Conservation (phyloP, 176 grass and related monocot genomes). For the Saccharum spontaneum region DNA sequence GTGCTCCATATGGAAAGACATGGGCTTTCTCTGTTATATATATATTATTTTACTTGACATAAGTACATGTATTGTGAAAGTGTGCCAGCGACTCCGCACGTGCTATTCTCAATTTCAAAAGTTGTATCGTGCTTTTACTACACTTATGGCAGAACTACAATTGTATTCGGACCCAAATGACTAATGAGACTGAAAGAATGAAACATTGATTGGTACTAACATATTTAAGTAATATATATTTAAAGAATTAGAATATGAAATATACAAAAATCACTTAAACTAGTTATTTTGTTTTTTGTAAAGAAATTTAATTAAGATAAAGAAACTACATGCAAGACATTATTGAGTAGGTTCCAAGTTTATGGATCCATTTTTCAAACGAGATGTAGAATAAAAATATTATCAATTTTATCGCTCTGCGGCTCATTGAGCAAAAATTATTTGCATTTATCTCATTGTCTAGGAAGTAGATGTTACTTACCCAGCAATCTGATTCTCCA, state of each 20-base stretch:
- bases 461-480: constrained; percentile 11
- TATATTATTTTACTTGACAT: too few relatives aligned
- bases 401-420: background rate
- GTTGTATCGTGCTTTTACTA: background rate
- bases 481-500: constrained; percentile 58
- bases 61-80: too few relatives aligned
- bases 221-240: background rate
- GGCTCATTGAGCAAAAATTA: background rate
- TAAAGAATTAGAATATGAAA: background rate
- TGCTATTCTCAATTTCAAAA: too few relatives aligned
- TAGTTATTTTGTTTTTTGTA: background rate
- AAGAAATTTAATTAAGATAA: background rate
- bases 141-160: background rate
- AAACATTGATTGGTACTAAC: background rate
- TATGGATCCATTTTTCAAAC: background rate
- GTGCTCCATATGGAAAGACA: too few relatives aligned
- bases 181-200: too few relatives aligned
- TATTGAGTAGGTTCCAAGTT: background rate
- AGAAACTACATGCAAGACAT: background rate
- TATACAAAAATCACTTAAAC: background rate
- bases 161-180: background rate
- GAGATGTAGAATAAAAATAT: background rate
- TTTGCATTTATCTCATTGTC: background rate
- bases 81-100: too few relatives aligned
- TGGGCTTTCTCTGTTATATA: too few relatives aligned